Evolutionary conservation across 2,329 filamentous ascomycete species (phyloP).

Genomic region (Paraphoma sp.): DNA sequence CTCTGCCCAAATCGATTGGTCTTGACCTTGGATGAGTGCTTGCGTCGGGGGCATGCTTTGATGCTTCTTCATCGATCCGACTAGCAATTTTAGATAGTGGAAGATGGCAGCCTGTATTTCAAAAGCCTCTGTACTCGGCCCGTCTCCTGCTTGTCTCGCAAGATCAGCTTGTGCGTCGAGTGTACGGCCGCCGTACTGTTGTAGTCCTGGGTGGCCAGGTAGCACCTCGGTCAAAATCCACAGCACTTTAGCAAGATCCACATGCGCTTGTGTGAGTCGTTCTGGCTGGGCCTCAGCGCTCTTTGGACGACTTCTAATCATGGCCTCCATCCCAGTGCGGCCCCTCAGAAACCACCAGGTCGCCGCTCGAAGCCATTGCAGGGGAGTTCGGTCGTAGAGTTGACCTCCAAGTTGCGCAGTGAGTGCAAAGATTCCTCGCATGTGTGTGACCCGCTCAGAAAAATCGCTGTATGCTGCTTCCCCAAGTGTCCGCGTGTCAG

Average conservation of each 20-base stretch:
- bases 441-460: slow-evolving; percentile 71
- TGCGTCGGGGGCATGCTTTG: slow-evolving; percentile 71
- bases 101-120: slow-evolving; percentile 62
- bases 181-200: slow-evolving; percentile 29
- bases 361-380: slow-evolving; percentile 74
- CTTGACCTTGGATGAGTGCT: slow-evolving; percentile 76
- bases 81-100: slow-evolving; percentile 73
- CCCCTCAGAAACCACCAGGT: slow-evolving; percentile 93
- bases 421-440: slow-evolving; percentile 77
- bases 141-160: slow-evolving; percentile 53
- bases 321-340: slow-evolving; percentile 74
- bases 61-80: slow-evolving; percentile 85
- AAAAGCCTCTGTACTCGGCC: slow-evolving; percentile 53
- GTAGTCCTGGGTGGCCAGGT: slow-evolving; percentile 39
- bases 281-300: slow-evolving; percentile 60
- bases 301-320: slow-evolving; percentile 70
- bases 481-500: slow-evolving; percentile 40
- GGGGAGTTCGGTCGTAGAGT: slow-evolving; percentile 66
- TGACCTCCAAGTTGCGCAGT: slow-evolving; percentile 78
- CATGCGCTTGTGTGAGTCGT: slow-evolving; percentile 74
- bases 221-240: slow-evolving; percentile 70
- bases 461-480: slow-evolving; percentile 70
- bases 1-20: slow-evolving; percentile 81
- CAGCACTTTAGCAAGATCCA: slow-evolving; percentile 83
- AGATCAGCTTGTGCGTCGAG: slow-evolving; percentile 45